Base-by-base conservation (phyloP, 2,329 filamentous ascomycete species). In the Cladosporium austrohemisphaericum region DNA sequence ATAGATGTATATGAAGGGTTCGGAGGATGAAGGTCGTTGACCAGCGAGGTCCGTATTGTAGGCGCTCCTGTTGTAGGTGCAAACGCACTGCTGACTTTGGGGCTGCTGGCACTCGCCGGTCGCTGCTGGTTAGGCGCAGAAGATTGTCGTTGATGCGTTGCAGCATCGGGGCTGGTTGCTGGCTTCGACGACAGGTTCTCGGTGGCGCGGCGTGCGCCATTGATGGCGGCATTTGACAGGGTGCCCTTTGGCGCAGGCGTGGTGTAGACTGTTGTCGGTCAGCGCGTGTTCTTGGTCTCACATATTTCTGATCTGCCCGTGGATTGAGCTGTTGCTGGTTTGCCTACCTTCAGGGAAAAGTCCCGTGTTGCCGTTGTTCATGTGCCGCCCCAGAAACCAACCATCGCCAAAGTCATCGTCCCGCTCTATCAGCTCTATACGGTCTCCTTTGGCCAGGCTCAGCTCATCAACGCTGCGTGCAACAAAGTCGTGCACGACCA, bases 401-500 rank as follows among this genome's bases (percentile, higher is more conserved):
- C 88, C 88, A 68, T 94, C 88, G 53, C 86, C 86, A 67, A 93
- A 94, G 66, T 93, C 88, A 66, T 93, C 88, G 66, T 93, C 88
- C 61, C 87, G 80, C 71, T 93, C 88, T 56, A 92, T 81, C 55
- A 94, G 73, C 71, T 92, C 85, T 54, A 94, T 85, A 55, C 86
- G 82, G 62, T 93, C 87, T 60, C 87, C 91, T 64, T 94, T 94
- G 49, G 81, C 76, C 57, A 98, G 77, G 60, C 83, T 94, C 64
- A 98, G 77, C 76, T 98, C 93, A 71, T 98, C 93, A 51, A 88
- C 86, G 68, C 90, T 94, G 58, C 93, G 84, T 51, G 92, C 91
- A 59, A 84, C 76, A 68, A 98, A 97, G 71, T 96, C 90, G 71
- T 98, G 84, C 59, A 88, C 83, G 54, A 86, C 84, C 57, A 86